Conservation (phyloP, 371 early-diverging fungal genomes). For the Choanephora cucurbitarum region DNA sequence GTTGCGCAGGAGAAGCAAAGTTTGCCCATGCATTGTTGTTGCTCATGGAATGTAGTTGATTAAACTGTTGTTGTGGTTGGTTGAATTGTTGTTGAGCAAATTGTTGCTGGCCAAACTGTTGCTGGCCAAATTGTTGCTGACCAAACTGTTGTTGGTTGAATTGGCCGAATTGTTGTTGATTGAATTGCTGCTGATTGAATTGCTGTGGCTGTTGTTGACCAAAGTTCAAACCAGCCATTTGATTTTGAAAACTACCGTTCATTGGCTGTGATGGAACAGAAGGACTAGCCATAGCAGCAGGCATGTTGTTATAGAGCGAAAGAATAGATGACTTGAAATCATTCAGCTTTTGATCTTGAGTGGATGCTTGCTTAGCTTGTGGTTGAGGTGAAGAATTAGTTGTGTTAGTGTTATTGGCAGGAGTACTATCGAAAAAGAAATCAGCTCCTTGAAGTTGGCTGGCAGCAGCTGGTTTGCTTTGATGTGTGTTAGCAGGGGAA, state of each 20-base stretch:
- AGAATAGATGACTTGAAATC: conserved; percentile 62
- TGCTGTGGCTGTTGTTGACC: conserved; percentile 19
- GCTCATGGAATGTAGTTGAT: background rate
- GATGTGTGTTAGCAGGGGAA: conserved; percentile 14
- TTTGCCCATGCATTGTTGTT: conserved; percentile 21
- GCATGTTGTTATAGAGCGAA: conserved; percentile 48
- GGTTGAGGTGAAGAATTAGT: conserved; percentile 15
- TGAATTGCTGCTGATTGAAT: background rate
- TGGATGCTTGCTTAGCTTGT: conserved; percentile 17
- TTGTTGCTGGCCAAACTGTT: conserved; percentile 7
- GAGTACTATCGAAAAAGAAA: conserved; percentile 34
- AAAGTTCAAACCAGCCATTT: conserved; percentile 38
- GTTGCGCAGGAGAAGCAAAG: conserved; percentile 19
- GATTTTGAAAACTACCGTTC: conserved; percentile 32
- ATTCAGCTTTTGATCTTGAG: conserved; percentile 31
- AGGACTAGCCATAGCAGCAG: conserved; percentile 26
- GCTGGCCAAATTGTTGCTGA: conserved; percentile 2
- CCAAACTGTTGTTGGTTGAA: conserved; percentile 14
- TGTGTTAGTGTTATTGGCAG: conserved; percentile 21
- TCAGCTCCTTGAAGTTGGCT: conserved; percentile 48
- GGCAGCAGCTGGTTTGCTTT: conserved; percentile 10
- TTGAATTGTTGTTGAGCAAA: conserved; percentile 9
- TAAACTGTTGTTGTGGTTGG: conserved; percentile 9
- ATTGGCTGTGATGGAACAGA: conserved; percentile 11
- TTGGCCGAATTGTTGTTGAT: conserved; percentile 6